Conservation (phyloP, 2,329 filamentous ascomycete species). For the Lachnellula suecica region DNA sequence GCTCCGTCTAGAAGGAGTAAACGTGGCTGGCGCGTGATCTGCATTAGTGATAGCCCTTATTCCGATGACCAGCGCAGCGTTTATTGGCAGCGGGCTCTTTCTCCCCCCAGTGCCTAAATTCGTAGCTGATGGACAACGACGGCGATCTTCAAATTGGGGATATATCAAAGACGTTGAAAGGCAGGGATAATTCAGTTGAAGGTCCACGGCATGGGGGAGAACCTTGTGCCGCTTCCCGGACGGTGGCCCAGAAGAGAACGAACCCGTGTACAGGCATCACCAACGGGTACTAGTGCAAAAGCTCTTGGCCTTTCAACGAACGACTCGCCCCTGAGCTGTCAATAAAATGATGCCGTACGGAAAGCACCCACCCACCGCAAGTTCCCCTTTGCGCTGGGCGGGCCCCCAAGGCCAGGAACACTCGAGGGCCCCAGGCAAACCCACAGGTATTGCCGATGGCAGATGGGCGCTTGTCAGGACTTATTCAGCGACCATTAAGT, state of each 20-base stretch:
- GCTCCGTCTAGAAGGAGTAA: constrained; percentile 22
- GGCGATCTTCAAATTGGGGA: constrained; percentile 25
- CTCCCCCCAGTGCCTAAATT: constrained; percentile 28
- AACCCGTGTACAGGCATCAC: constrained; percentile 22
- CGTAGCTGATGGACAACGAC: constrained; percentile 19
- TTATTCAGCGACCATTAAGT: constrained; percentile 23
- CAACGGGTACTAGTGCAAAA: constrained; percentile 16
- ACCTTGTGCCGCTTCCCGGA: constrained; percentile 25
- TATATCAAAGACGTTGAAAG: constrained; percentile 30
- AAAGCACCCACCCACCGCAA: constrained; percentile 9
- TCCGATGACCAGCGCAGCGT: constrained; percentile 6
- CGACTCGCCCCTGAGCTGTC: constrained; percentile 21
- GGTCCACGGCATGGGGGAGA: constrained; percentile 16
- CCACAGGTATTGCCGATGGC: constrained; percentile 14
- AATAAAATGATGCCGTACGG: constrained; percentile 20
- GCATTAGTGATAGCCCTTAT: constrained; percentile 23
- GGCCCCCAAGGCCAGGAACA: constrained; percentile 1
- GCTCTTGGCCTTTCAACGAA: constrained; percentile 7
- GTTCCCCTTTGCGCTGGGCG: not conserved
- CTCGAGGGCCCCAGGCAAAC: not conserved
- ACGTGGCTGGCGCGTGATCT: constrained; percentile 33
- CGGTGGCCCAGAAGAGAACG: constrained; percentile 19
- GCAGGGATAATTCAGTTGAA: constrained; percentile 8
- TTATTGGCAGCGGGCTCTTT: constrained; percentile 15
- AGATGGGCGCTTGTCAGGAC: constrained; percentile 20